Conservation (phyloP, 1,284 basidiomycete species). For the Afroboletus lepidellus region DNA sequence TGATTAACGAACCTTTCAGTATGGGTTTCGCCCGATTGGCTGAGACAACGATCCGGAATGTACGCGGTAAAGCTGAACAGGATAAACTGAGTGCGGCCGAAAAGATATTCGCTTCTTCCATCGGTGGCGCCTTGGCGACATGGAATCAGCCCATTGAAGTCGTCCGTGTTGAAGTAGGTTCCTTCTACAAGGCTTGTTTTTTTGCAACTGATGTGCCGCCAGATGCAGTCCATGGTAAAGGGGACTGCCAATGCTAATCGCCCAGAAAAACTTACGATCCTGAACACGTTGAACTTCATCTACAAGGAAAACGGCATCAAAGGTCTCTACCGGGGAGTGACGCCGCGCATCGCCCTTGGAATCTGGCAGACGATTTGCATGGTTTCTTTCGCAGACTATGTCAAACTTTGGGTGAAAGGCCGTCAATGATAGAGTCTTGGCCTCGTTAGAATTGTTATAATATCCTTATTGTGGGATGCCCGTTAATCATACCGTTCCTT, state of each 20-base stretch:
- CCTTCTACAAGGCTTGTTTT: neutral
- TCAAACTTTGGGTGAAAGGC: constrained; percentile 71
- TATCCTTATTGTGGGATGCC: constrained; percentile 13
- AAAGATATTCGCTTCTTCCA: constrained; percentile 87
- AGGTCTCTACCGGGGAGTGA: constrained; percentile 96
- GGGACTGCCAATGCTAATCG: constrained; percentile 69
- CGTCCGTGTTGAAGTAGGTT: constrained; percentile 80
- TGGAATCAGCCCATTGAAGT: constrained; percentile 99
- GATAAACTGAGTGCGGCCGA: constrained; percentile 80
- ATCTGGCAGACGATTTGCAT: constrained; percentile 98
- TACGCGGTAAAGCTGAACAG: constrained; percentile 73
- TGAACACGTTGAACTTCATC: constrained; percentile 89
- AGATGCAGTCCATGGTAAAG: constrained; percentile 99
- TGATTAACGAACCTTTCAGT: constrained; percentile 41
- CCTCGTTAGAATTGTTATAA: constrained; percentile 12
- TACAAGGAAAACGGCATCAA: constrained; percentile 97
- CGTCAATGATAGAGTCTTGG: constrained; percentile 19
- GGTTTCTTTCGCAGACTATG: constrained; percentile 96
- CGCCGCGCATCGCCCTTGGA: constrained; percentile 93
- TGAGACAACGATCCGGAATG: constrained; percentile 76
- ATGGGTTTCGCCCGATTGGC: constrained; percentile 97
- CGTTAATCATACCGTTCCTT: constrained; percentile 16
- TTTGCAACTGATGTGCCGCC: constrained; percentile 8
- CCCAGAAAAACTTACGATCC: constrained; percentile 87
- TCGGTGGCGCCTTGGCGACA: constrained; percentile 94